Evolutionary conservation across 257 asterid species (phyloP).

Genomic region (Solanum sejunctum): DNA sequence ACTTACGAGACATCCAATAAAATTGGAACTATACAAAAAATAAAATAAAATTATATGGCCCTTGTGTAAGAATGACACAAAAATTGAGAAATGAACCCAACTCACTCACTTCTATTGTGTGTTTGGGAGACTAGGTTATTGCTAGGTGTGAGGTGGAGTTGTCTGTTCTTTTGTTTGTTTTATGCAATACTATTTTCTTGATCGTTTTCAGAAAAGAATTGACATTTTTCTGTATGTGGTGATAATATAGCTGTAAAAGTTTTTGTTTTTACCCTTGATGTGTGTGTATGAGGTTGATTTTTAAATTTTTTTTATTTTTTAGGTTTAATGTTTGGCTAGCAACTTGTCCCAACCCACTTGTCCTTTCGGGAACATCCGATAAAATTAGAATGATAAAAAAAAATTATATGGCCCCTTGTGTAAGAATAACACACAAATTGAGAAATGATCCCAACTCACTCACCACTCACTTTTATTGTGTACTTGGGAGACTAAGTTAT

Average conservation of each 20-base stretch:
- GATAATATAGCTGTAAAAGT: no score
- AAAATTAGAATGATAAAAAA: neutral
- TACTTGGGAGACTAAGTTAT: neutral
- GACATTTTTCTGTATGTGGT: no score
- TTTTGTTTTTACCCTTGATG: no score
- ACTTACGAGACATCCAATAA: rapidly evolving
- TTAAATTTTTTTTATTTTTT: neutral
- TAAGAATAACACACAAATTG: neutral
- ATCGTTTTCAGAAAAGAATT: no score
- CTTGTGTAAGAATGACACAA: neutral
- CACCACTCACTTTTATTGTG: neutral
- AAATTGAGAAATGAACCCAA: neutral
- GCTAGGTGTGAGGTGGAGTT: no score
- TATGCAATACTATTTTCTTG: no score
- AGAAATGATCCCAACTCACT: neutral
- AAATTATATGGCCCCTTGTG: neutral
- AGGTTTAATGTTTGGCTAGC: neutral
- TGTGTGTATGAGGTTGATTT: neutral
- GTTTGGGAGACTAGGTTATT: no score
- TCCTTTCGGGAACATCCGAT: neutral
- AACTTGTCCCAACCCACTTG: neutral
- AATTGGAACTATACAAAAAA: neutral
- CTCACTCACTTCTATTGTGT: neutral
- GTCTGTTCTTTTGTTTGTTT: no score
- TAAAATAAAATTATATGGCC: neutral